Base-by-base conservation (phyloP, 768 basidiomycete species). In the Lactarius deliciosus region DNA sequence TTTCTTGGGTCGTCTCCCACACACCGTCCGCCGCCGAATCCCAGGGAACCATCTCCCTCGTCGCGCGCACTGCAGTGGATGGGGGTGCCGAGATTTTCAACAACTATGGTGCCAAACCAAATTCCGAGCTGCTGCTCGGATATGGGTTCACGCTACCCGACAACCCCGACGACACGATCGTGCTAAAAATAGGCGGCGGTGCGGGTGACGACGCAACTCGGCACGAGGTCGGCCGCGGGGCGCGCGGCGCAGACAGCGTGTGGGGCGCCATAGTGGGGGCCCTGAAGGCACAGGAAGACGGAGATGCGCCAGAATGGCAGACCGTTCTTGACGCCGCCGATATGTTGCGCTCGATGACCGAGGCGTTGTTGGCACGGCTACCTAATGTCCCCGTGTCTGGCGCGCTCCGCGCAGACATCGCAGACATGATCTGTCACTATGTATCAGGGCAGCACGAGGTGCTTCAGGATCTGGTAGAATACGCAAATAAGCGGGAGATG, bases 41-140 rank as follows among this genome's bases (percentile, higher is more conserved):
- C 3, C 9, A 69, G 18, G 74, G 82, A 57, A 76, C 75, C 18
- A 83, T 96, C 63, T 85, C 89, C 1, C 81, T 96, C 60, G 78
- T 91, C 2, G 76, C 83, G 8, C 88, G 89, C 71, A 75, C 72
- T 1, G 58, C 78, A 0, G 77, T 80, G 4, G 68, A 69, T 1
- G 68, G 76, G 1, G 83, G 81, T 18, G 72, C 80, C 30, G 90
- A 94, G 74, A 78, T 96, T 22, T 86, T 89, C 78, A 96, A 95
- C 78, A 96, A 96, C 74, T 97, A 97, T 75, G 96, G 95, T 0
- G 84, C 88, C 0, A 97, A 97, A 74, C 86, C 93, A 0, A 96
- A 96, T 75, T 83, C 92, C 32, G 92, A 96, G 76, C 83, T 98
- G 54, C 85, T 98, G 56, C 82, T 98, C 5, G 94, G 92, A 6